Conservation (phyloP, 495 filamentous ascomycete species). For the Penicillium soppii region DNA sequence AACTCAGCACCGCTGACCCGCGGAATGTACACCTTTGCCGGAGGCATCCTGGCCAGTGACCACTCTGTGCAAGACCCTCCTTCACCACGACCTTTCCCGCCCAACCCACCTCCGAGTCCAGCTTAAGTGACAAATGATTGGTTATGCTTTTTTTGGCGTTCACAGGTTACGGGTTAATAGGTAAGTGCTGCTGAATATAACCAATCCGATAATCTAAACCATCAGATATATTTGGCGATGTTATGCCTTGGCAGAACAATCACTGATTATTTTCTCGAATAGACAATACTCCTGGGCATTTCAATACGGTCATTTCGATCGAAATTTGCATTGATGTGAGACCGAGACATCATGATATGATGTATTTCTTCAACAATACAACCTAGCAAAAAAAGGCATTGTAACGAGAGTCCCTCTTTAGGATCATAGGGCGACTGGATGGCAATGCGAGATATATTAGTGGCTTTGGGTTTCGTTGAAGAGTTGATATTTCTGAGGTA, state of each 20-base stretch:
- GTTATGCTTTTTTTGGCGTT: conserved; percentile 18
- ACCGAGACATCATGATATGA: not conserved
- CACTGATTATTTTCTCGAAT: not conserved
- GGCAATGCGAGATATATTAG: not conserved
- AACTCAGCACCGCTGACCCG: not conserved
- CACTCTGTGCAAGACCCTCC: conserved; percentile 37
- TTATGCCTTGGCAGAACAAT: not conserved
- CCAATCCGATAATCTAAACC: not conserved
- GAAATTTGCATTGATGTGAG: not conserved
- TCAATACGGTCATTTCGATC: not conserved
- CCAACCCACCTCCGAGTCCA: conserved; percentile 46
- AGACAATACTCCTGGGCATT: conserved; percentile 7
- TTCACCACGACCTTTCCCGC: conserved; percentile 41
- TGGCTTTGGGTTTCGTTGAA: not conserved
- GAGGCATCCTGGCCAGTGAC: conserved; percentile 11
- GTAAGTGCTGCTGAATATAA: conserved; percentile 2
- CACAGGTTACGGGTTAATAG: conserved; percentile 12
- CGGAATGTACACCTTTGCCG: conserved; percentile 1
- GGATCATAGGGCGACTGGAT: not conserved
- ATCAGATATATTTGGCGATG: not conserved
- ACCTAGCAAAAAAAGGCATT: no score
- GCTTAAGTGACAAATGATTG: conserved; percentile 19
- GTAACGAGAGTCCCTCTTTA: no score
- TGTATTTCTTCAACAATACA: not conserved
- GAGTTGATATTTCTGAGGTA: not conserved